These are phyloP conservation scores for Ogataea pini DNA, from an alignment of 805 yeast genomes.

Conservation along the genomic window DNA sequence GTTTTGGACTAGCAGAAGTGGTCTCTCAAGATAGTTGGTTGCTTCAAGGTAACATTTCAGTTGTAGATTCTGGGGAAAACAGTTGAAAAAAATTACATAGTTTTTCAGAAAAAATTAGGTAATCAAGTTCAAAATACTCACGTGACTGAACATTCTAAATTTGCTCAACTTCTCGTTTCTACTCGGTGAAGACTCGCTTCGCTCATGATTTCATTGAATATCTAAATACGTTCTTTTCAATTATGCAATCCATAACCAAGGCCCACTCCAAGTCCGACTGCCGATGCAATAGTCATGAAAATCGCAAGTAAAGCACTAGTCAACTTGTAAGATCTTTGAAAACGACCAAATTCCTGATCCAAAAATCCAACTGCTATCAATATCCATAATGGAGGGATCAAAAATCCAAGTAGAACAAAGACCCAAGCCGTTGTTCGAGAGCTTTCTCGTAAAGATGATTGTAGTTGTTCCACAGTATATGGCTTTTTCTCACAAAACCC, in stretches of 20 bases:
- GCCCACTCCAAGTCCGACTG: conserved; percentile 30
- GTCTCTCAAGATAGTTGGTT: no score
- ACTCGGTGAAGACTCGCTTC: no score
- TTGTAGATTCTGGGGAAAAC: background rate
- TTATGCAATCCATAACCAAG: conserved; percentile 19
- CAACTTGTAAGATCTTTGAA: conserved; percentile 26
- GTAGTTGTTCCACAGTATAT: background rate
- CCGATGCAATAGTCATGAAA: conserved; percentile 18
- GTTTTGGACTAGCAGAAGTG: no score
- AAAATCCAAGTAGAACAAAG: conserved; percentile 22
- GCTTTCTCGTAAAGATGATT: conserved; percentile 6
- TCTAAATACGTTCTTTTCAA: no score
- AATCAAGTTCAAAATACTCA: background rate
- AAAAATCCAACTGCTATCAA: conserved; percentile 30
- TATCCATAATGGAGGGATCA: conserved; percentile 35
- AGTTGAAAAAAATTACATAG: background rate
- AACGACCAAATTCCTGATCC: conserved; percentile 28
- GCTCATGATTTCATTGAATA: no score
- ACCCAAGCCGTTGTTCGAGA: conserved; percentile 19
- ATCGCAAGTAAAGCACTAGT: conserved; percentile 25
- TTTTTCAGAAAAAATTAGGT: background rate
- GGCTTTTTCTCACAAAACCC: background rate
- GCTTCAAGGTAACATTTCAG: no score
- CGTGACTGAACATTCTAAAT: no score
- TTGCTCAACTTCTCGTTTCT: no score